Evolutionary conservation across 176 grass and related monocot species (phyloP).

Genomic region (Coix lacrymajobi): DNA sequence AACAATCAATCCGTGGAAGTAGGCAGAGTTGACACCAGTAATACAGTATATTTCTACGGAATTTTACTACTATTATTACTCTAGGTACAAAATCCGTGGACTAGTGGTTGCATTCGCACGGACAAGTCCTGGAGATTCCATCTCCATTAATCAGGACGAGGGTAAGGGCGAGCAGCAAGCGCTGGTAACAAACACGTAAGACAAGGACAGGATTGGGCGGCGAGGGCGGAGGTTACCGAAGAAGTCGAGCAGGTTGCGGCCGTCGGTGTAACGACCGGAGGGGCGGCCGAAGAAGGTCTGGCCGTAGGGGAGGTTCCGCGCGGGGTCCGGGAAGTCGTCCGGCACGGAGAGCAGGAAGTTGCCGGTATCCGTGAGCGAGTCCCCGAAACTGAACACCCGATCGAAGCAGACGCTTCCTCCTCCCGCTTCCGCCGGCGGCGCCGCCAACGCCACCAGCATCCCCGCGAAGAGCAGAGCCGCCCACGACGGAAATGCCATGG

Average conservation of each 20-base stretch:
- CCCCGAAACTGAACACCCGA: conserved; percentile 71
- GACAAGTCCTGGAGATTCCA: neutral
- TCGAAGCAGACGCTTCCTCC: conserved; percentile 52
- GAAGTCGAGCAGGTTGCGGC: conserved; percentile 89
- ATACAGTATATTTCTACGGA: neutral
- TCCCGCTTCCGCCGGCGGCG: neutral
- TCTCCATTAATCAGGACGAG: neutral
- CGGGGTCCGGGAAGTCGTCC: conserved; percentile 54
- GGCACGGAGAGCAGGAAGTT: conserved; percentile 68
- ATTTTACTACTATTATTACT: neutral
- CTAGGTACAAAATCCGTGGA: neutral
- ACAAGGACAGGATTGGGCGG: neutral
- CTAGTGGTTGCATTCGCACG: neutral
- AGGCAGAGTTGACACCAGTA: neutral
- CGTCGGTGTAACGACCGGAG: conserved; percentile 70
- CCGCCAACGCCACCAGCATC: neutral
- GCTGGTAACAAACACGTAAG: neutral
- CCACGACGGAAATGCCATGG: conserved; percentile 36
- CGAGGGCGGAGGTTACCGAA: conserved; percentile 39
- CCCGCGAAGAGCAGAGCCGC: neutral
- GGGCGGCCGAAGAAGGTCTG: conserved; percentile 87
- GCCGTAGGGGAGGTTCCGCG: conserved; percentile 63
- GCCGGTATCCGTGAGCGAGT: conserved; percentile 87
- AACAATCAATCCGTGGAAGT: neutral
- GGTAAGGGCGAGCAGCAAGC: neutral